Evolutionary conservation across 2,329 filamentous ascomycete species (phyloP).

Genomic region (Claviceps sp.): DNA sequence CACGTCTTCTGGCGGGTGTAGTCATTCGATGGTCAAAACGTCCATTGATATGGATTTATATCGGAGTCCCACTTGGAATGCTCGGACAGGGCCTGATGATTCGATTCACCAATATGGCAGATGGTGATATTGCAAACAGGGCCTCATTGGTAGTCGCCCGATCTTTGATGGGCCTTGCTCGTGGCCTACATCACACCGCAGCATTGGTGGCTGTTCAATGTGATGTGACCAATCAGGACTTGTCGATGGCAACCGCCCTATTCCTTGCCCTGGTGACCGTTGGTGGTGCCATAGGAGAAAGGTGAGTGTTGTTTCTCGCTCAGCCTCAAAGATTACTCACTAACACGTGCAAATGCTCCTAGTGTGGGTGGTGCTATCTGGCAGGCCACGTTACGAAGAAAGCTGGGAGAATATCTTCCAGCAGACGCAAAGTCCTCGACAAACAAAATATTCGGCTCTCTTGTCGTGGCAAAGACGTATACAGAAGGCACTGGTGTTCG

Average conservation of each 20-base stretch:
- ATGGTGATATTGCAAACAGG: slow-evolving; percentile 11
- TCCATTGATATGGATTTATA: slow-evolving; percentile 14
- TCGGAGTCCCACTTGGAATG: slow-evolving; percentile 13
- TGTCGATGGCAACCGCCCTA: slow-evolving; percentile 20
- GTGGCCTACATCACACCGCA: slow-evolving; percentile 13
- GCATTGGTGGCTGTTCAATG: slow-evolving; percentile 14
- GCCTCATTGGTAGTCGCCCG: slow-evolving; percentile 16
- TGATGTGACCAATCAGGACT: slow-evolving; percentile 16
- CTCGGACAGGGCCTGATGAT: slow-evolving; percentile 17
- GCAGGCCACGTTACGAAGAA: slow-evolving; percentile 13
- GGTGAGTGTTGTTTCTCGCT: slow-evolving; percentile 6
- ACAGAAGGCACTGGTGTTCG: slow-evolving; percentile 3
- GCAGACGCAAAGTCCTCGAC: slow-evolving; percentile 7
- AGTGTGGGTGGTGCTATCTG: slow-evolving; percentile 22
- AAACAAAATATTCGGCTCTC: slow-evolving; percentile 12
- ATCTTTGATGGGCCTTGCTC: slow-evolving; percentile 15
- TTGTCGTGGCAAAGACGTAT: slow-evolving; percentile 12
- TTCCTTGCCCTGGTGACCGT: slow-evolving; percentile 20
- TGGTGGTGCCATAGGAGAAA: slow-evolving; percentile 16
- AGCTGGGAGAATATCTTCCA: slow-evolving; percentile 11
- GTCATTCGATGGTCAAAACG: slow-evolving; percentile 23
- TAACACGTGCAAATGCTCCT: neutral
- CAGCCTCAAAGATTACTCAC: neutral
- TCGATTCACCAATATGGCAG: slow-evolving; percentile 9
- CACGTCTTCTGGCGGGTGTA: slow-evolving; percentile 20